Conservation (phyloP, 2,329 filamentous ascomycete genomes). For the Xylaria polymorpha region DNA sequence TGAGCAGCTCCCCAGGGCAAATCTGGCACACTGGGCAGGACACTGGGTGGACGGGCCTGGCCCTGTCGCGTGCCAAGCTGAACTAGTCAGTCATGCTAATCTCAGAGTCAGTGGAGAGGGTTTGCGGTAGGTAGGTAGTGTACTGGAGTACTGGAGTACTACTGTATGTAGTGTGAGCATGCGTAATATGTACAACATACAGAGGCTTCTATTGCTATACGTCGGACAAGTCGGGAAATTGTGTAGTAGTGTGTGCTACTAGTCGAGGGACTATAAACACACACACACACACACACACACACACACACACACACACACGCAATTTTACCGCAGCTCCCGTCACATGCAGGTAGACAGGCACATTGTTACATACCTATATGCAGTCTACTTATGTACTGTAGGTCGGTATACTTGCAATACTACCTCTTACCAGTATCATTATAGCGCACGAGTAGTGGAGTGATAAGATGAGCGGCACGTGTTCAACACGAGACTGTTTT, state of each 20-base stretch:
- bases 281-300: no score
- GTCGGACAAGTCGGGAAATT: slow-evolving; percentile 26
- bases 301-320: no score
- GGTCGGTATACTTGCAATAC: no score
- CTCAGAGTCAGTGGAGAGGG: slow-evolving; percentile 20
- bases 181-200: neutral
- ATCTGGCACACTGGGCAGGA: slow-evolving; percentile 20
- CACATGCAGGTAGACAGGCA: no score
- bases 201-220: slow-evolving; percentile 25
- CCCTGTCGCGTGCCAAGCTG: slow-evolving; percentile 28
- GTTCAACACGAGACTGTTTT: neutral
- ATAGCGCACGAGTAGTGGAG: slow-evolving; percentile 9
- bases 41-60: slow-evolving; percentile 20
- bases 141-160: neutral
- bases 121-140: neutral
- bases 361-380: neutral
- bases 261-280: neutral
- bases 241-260: slow-evolving; percentile 1
- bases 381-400: no score
- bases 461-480: neutral
- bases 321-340: no score
- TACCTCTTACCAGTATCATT: neutral
- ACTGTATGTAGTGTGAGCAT: neutral
- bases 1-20: slow-evolving; percentile 14
- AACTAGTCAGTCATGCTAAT: slow-evolving; percentile 23